Base-by-base conservation (phyloP, 1,139 yeast species). In the Yamadazyma jaroonii region DNA sequence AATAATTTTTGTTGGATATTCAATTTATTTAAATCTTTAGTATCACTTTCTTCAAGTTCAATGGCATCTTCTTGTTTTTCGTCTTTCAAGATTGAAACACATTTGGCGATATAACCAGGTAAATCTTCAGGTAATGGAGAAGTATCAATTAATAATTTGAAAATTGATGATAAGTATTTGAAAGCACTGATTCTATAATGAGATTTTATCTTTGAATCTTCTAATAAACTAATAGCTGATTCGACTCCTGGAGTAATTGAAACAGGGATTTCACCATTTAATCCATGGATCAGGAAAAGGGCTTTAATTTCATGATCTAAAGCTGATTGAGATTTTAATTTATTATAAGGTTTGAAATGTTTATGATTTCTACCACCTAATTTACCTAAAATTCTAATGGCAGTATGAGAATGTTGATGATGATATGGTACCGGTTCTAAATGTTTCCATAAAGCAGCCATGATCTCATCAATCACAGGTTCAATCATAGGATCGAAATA, bases 401-500 rank as follows among this genome's bases (percentile, higher is more conserved):
- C 92, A 0, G 96, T 88, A 54, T 94, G 99, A 14, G 96, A 84
- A 50, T 90, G 96, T 52, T 84, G 92, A 47, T 89, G 97, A 47
- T 82, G 86, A 56, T 89, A 89, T 0, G 98, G 98, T 29, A 89
- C 76, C 1, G 98, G 98, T 47, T 83, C 83, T 47, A 94, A 64
- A 49, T 92, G 95, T 46, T 80, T 84, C 94, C 97, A 94, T 32
- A 94, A 67, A 0, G 97, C 96, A 23, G 84, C 81, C 88, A 89
- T 85, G 2, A 94, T 89, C 49, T 92, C 97, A 42, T 86, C 94
- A 44, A 90, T 80, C 1, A 89, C 97, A 0, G 98, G 97, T 52
- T 89, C 97, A 44, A 94, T 81, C 56, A 92, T 88, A 2, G 98
- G 98, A 53, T 94, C 98, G 57, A 94, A 89, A 59, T 89, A 94